A percentile compares a stretch with the other conserved stretches of the same genome.
Evolutionary conservation across 129 eudicot genomes (phyloP).

Genomic region (Pittosporum tobira): DNA sequence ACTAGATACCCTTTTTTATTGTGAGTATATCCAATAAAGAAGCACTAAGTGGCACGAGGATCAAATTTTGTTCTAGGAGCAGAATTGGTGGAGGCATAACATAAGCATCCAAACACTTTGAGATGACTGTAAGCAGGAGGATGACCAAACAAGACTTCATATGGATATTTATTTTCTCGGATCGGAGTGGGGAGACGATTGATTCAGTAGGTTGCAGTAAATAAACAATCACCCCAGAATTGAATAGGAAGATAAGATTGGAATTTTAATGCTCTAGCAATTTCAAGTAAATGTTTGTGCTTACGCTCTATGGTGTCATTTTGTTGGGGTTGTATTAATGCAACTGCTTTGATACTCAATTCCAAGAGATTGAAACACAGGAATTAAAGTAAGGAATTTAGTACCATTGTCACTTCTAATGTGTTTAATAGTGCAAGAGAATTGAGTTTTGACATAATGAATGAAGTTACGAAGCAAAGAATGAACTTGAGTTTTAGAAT

Average conservation of each 20-base stretch:
- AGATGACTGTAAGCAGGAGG: not conserved
- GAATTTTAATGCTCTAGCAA: not conserved
- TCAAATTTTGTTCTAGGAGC: not conserved
- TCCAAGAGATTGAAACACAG: not conserved
- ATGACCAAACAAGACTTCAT: not conserved
- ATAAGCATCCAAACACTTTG: not conserved
- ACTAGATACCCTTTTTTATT: not conserved
- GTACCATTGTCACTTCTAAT: not conserved
- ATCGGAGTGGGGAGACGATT: not conserved
- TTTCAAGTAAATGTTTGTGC: not conserved
- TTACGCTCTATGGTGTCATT: not conserved
- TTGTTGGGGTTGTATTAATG: not conserved
- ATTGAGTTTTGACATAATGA: not conserved
- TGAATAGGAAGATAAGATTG: not conserved
- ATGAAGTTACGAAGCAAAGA: not conserved
- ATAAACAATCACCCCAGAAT: not conserved
- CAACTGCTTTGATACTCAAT: not conserved
- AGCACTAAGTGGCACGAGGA: not conserved
- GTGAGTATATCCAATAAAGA: conserved; percentile 3
- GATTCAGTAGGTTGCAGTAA: not conserved
- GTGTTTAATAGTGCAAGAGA: not conserved
- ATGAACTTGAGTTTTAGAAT: not conserved
- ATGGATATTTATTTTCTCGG: not conserved
- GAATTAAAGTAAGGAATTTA: not conserved
- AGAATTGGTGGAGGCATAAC: not conserved